Evolutionary conservation across 768 basidiomycete species (phyloP), one percentile per base, ranked within the genome.

Genomic region (Hypsizygus marmoreus): DNA sequence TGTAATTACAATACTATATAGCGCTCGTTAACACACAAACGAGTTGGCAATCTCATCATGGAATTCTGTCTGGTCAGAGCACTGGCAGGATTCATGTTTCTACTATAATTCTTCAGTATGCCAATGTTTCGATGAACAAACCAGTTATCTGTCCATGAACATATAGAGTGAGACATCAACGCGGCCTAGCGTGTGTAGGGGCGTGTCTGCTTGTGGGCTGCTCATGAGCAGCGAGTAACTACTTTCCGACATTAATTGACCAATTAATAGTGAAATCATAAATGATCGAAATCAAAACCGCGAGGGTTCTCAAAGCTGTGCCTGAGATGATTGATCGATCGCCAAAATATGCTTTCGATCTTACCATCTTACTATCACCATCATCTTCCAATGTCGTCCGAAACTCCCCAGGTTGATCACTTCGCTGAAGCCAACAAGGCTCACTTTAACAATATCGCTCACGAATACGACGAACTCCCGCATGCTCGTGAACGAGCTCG

Each of bases 401-500:
- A 29, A 12, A 23, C 34, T 16, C 14, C 6, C 23, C 13, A 29
- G 11, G 33, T 36, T 20, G 35, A 38, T 6, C 30, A 32, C 5
- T 50, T 47, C 32, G 20, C 37, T 22, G 48, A 52, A 28, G 53
- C 53, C 25, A 59, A 59, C 42, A 52, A 40, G 41, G 29, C 37
- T 10, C 46, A 54, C 39, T 59, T 56, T 31, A 43, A 59, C 38
- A 34, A 31, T 4, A 43, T 44, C 11, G 55, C 55, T 12, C 30
- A 49, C 22, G 20, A 50, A 25, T 59, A 49, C 24, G 57, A 59
- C 22, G 49, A 54, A 28, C 7, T 26, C 12, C 53, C 48, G n/a
- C 37, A 48, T 34, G 53, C 46, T 26, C 23, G 40, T 24, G 50
- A 56, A 47, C 48, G 57, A 16, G 35, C 48, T 25, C 36, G 47